A percentile compares a stretch with the other conserved stretches of the same genome.
Evolutionary conservation across 2,329 filamentous ascomycete species (phyloP).

Genomic region (Podosphaera xanthii): DNA sequence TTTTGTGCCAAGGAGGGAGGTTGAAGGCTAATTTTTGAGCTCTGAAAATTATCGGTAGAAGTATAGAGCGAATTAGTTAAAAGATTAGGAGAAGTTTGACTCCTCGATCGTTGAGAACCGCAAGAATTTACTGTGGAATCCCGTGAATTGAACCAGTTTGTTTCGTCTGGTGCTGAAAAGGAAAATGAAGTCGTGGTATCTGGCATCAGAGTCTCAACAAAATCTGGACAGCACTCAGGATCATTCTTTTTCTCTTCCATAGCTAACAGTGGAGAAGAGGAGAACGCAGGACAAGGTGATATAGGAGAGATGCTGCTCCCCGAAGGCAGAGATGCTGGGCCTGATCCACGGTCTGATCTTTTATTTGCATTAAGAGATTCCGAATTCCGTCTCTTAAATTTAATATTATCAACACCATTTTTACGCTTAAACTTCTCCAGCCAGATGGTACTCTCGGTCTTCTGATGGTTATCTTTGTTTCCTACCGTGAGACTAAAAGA

Average conservation of each 20-base stretch:
- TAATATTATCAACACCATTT: conserved; percentile 19
- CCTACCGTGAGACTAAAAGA: conserved; percentile 58
- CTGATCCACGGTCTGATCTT: conserved; percentile 27
- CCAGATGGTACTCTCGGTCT: conserved; percentile 54
- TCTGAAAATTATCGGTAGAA: conserved; percentile 29
- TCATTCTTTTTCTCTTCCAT: conserved; percentile 33
- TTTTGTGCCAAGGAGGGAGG: conserved; percentile 25
- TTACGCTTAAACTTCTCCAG: conserved; percentile 92
- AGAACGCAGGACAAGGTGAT: conserved; percentile 42
- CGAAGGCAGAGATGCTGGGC: conserved; percentile 38
- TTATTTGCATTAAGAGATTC: conserved; percentile 51
- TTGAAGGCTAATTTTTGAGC: conserved; percentile 25
- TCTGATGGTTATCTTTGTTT: conserved; percentile 46
- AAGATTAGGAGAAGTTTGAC: conserved; percentile 64
- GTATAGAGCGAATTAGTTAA: conserved; percentile 33
- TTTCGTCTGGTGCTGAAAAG: conserved; percentile 51
- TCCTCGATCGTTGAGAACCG: conserved; percentile 49
- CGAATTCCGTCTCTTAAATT: conserved; percentile 32
- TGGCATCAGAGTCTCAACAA: conserved; percentile 30
- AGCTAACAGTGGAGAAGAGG: conserved; percentile 47
- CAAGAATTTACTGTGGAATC: conserved; percentile 24
- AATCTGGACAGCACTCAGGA: conserved; percentile 32
- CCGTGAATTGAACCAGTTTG: conserved; percentile 37
- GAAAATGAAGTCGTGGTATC: conserved; percentile 57
- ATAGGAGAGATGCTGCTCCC: conserved; percentile 38